Evolutionary conservation across 805 yeast species (phyloP).

Genomic region (Pichia scutulata): DNA sequence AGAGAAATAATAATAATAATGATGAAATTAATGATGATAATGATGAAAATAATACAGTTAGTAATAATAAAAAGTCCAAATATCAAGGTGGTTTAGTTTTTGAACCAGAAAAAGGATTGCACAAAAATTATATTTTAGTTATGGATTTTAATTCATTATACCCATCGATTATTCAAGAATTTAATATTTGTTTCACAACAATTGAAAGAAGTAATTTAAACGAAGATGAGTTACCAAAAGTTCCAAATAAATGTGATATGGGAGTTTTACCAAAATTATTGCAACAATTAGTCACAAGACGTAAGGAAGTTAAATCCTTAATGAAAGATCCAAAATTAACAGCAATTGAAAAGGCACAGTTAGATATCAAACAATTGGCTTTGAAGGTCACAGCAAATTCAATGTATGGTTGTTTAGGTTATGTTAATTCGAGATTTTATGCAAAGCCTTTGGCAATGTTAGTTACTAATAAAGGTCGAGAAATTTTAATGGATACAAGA

Average conservation of each 20-base stretch:
- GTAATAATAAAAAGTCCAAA: constrained; percentile 30
- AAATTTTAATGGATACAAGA: constrained; percentile 85
- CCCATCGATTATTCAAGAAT: constrained; percentile 96
- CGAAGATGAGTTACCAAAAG: constrained; percentile 57
- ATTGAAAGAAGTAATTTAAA: constrained; percentile 55
- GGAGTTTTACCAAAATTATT: constrained; percentile 87
- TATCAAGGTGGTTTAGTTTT: constrained; percentile 63
- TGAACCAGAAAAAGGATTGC: constrained; percentile 93
- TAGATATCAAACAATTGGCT: constrained; percentile 94
- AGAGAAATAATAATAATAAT: constrained; percentile 7
- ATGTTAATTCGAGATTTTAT: constrained; percentile 82
- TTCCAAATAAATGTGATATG: constrained; percentile 53
- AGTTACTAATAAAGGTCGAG: constrained; percentile 93
- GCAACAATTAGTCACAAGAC: constrained; percentile 78
- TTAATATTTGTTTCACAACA: constrained; percentile 93
- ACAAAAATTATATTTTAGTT: constrained; percentile 79
- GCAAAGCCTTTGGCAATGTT: constrained; percentile 95
- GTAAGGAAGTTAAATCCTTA: constrained; percentile 84
- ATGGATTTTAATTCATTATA: constrained; percentile 98
- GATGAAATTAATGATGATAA: constrained; percentile 28
- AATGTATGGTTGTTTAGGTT: constrained; percentile 99
- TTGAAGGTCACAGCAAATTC: constrained; percentile 95
- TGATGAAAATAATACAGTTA: constrained; percentile 41
- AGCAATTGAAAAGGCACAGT: constrained; percentile 64
- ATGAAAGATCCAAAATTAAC: constrained; percentile 68